Percentiles rank a stretch among this genome's conserved stretches.
These are phyloP conservation scores for Trichophyton equinum DNA, from an alignment of 2,329 filamentous ascomycete genomes.

Conservation along the genomic window DNA sequence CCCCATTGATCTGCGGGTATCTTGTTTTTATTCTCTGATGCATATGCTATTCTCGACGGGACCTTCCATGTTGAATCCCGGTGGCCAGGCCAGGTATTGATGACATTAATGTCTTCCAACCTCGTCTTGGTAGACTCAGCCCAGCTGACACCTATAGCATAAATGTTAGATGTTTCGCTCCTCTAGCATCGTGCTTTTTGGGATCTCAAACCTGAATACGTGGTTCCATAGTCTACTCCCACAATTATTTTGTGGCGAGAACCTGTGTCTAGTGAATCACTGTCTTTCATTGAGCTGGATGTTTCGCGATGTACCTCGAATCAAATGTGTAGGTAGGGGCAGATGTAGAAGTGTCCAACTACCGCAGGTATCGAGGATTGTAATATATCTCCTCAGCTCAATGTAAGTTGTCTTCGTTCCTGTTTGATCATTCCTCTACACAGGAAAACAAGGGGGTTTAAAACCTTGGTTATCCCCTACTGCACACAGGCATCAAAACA, in stretches of 20 bases:
- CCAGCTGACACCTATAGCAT: conserved; percentile 12
- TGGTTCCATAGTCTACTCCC: conserved; percentile 16
- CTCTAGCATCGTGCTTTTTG: neutral
- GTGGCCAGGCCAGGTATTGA: conserved; percentile 18
- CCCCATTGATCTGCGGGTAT: conserved; percentile 16
- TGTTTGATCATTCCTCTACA: neutral
- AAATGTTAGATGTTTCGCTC: neutral
- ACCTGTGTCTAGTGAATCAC: neutral
- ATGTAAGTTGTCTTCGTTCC: neutral
- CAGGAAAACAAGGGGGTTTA: neutral
- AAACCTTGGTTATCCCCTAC: neutral
- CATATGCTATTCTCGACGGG: conserved; percentile 20
- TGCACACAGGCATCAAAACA: neutral
- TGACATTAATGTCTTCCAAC: conserved; percentile 15
- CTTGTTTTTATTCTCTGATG: conserved; percentile 13
- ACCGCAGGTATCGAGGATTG: neutral
- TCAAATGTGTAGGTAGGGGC: neutral
- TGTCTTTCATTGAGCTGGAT: neutral
- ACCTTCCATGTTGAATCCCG: conserved; percentile 15
- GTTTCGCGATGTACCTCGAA: too few relatives aligned
- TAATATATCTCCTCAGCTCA: neutral
- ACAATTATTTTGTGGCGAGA: conserved; percentile 13
- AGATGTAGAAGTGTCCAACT: neutral
- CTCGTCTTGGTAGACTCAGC: conserved; percentile 12
- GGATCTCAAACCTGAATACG: conserved; percentile 10